phyloP scores from a whole-genome alignment of 257 asterid genomes.

The Petrea volubilis region DNA sequence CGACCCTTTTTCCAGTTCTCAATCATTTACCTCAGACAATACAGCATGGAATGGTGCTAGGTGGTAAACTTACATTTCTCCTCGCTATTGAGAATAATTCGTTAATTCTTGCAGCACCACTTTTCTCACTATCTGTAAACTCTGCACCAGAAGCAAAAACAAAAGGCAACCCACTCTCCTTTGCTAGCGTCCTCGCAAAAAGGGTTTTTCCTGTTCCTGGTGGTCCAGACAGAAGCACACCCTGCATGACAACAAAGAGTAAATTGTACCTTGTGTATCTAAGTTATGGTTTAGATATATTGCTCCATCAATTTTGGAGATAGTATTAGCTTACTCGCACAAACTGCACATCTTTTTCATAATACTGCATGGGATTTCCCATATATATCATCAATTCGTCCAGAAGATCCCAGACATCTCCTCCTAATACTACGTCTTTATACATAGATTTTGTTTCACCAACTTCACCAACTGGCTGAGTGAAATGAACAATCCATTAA shows the following conservation, averaged over 20 bases:
- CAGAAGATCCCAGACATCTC: constrained; percentile 99
- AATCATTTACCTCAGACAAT: constrained; percentile 17
- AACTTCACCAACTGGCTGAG: constrained; percentile 90
- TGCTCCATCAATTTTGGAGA: constrained; percentile 21
- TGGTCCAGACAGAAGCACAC: constrained; percentile 97
- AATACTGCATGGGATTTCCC: constrained; percentile 96
- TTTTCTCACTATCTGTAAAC: constrained; percentile 92
- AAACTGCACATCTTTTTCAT: constrained; percentile 87
- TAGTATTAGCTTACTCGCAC: constrained; percentile 69
- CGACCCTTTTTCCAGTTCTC: constrained; percentile 14
- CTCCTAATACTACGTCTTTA: constrained; percentile 94
- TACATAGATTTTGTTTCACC: constrained; percentile 88
- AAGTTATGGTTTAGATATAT: constrained; percentile 16
- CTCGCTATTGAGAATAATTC: constrained; percentile 84
- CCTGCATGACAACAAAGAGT: constrained; percentile 47
- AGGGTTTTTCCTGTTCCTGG: constrained; percentile 99
- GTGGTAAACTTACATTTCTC: constrained; percentile 75
- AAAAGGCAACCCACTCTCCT: constrained; percentile 96
- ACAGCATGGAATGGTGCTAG: constrained; percentile 17
- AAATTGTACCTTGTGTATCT: constrained; percentile 9
- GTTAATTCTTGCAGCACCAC: constrained; percentile 91
- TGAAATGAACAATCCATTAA: constrained; percentile 35
- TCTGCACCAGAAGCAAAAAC: constrained; percentile 99
- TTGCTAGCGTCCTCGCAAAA: constrained; percentile 91
- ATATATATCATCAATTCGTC: constrained; percentile 96